Evolutionary conservation across 805 yeast species (phyloP), one percentile per base, ranked within the genome.

Genomic region (Teunomyces aglyptinius): DNA sequence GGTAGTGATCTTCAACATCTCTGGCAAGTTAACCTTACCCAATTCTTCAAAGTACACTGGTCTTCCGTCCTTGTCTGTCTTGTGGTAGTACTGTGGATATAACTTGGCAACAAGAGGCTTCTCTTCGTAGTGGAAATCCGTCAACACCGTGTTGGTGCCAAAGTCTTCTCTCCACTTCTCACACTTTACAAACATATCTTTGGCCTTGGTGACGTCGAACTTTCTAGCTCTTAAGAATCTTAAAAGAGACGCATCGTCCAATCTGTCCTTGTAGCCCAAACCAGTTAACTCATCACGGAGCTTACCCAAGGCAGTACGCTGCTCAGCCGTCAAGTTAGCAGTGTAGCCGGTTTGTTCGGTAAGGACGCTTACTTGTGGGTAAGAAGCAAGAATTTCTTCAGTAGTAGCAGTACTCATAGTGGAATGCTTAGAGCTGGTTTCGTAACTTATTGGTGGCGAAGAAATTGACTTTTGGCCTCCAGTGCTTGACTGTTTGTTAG

Each of bases 61-160:
- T 64, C 99, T 86, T 43, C 99, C 99, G 53, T 94, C 99, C 60
- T 79, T 88, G 68, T 94, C 99, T 28, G 92, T 89, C 75, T 94
- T 91, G 74, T 94, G 98, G 69, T 94, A 94, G 73, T 91, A 94
- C 72, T 91, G 97, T 29, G 99, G 99, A 68, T 94, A 94, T 68
- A 76, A 85, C 62, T 81, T 77, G 50, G 96, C 96, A 54, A 91
- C 97, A 43, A 81, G 67, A 22, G 94, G 86, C 73, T 94, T 94
- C 74, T 94, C 99, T n/a, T 81, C 83, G 72, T 92, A 94, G 51
- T 87, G 83, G 78, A 92, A 94, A 64, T 89, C 96, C 56, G 77
- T 74, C 61, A 94, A 76, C 53, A 94, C 86, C 39, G 92, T 88
- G 70, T 92, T 86, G 29, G 90, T 82, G 51, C 96, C 97, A 56